phyloP scores from a whole-genome alignment of 202 grass and related monocot species.

The Panicum hallii region DNA sequence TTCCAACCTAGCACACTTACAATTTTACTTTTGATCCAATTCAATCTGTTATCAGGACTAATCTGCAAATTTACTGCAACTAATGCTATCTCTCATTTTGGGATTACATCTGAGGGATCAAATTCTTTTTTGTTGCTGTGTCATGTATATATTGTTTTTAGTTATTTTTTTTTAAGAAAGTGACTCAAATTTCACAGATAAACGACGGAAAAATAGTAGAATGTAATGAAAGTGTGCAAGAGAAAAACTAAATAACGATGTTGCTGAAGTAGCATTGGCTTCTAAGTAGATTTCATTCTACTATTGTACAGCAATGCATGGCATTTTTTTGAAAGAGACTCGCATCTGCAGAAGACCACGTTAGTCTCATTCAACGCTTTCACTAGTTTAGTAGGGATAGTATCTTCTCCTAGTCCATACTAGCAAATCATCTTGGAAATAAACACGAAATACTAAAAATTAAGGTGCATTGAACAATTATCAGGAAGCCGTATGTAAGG shows the following conservation, averaged over 20 bases:
- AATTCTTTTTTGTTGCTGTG: not conserved
- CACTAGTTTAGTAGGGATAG: not conserved
- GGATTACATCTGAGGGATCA: conserved; percentile 5
- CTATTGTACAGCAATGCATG: not conserved
- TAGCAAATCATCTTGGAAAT: not conserved
- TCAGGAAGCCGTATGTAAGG: not conserved
- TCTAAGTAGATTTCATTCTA: not conserved
- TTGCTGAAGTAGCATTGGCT: not conserved
- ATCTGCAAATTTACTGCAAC: not conserved
- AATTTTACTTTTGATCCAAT: not conserved
- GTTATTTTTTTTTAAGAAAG: not conserved
- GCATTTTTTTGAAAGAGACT: not conserved
- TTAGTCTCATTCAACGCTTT: not conserved
- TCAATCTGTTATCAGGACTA: not conserved
- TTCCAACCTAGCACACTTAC: conserved; percentile 20
- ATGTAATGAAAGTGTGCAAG: not conserved
- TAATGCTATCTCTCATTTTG: not conserved
- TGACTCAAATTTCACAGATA: not conserved
- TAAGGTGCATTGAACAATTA: not conserved
- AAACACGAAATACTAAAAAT: not conserved
- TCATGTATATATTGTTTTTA: not conserved
- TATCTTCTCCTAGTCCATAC: not conserved
- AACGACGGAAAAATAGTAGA: not conserved
- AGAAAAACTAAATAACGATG: not conserved
- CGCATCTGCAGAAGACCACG: not conserved